Base-by-base conservation (phyloP, 345 rosid genomes). In the Camelina laxa region DNA sequence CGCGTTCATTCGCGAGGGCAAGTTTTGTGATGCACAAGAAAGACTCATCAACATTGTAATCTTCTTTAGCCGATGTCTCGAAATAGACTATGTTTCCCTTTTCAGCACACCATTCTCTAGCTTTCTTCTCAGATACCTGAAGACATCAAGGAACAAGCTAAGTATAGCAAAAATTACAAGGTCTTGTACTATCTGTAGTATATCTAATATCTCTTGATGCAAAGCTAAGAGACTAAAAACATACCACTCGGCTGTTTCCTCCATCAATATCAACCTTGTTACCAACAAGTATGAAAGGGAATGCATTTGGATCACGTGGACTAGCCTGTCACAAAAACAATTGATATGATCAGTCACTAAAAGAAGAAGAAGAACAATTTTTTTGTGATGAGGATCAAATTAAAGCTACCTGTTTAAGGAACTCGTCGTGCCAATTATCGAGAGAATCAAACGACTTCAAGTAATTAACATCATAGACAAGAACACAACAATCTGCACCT, bases 221-320 rank as follows among this genome's bases (percentile, higher is more conserved):
- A 15, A 12, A 17, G 5, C 22, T 1, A 59, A 31, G 39, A 3
- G 30, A 27, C 30, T 27, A 33, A 12, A 11, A 60, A 44, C 88
- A 84, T 84, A 94, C 98, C 95, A 91, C 98, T 79, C 98, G 88
- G 77, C 97, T 94, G 67, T 94, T 94, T 77, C 98, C 98, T 67
- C 97, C 98, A 87, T 94, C 98, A 47, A 94, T 87, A 56, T 94
- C 98, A 82, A 94, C 87, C 85, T 94, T 94, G 86, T 94, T 94
- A 79, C 98, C 98, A 41, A 94, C 95, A 69, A 94, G 74, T 77
- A 90, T 88, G 74, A 94, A 90, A 7, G 98, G 98, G 63, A 94
- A 94, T 0, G 80, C 73, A 78, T 73, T 85, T 45, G 93, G 90
- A 72, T 88, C 92, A 33, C 93, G 70, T 17, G 96, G 97, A 61